phyloP scores from a whole-genome alignment of 2,329 filamentous ascomycete genomes.

The Didymella lethalis region DNA sequence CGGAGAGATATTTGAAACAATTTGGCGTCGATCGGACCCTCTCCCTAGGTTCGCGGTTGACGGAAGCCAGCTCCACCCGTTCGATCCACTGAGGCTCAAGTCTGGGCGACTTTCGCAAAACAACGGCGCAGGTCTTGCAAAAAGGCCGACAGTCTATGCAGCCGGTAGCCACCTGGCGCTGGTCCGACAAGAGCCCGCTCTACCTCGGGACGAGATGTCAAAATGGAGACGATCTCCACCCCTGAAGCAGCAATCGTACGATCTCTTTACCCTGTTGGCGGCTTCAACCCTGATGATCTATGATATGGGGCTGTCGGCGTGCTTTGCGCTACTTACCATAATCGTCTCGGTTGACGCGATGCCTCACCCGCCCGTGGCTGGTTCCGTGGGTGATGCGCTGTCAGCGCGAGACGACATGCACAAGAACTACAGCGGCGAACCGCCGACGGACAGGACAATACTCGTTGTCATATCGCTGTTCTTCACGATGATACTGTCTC shows the following conservation, averaged over 20 bases:
- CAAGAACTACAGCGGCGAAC: conserved; percentile 17
- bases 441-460: conserved; percentile 18
- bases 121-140: conserved; percentile 8
- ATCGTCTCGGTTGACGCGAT: conserved; percentile 5
- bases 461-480: conserved; percentile 20
- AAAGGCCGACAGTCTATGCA: conserved; percentile 4
- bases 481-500: conserved; percentile 22
- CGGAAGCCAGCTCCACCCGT: conserved; percentile 1
- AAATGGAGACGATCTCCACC: conserved; percentile 1
- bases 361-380: conserved; percentile 2
- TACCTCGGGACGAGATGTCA: conserved; percentile 5
- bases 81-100: conserved; percentile 7
- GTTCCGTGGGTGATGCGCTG: conserved; percentile 4
- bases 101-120: conserved; percentile 2
- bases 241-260: conserved; percentile 1
- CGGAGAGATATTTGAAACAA: neutral
- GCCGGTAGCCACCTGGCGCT: neutral
- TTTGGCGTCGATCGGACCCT: neutral
- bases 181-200: neutral
- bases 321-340: neutral
- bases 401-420: conserved; percentile 1
- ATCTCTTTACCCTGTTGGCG: neutral
- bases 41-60: conserved; percentile 1
- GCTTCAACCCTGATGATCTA: neutral
- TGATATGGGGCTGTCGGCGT: conserved; percentile 4